Base-by-base conservation (phyloP, 192 early-diverging fungal genomes). In the Funneliformis mosseae region DNA sequence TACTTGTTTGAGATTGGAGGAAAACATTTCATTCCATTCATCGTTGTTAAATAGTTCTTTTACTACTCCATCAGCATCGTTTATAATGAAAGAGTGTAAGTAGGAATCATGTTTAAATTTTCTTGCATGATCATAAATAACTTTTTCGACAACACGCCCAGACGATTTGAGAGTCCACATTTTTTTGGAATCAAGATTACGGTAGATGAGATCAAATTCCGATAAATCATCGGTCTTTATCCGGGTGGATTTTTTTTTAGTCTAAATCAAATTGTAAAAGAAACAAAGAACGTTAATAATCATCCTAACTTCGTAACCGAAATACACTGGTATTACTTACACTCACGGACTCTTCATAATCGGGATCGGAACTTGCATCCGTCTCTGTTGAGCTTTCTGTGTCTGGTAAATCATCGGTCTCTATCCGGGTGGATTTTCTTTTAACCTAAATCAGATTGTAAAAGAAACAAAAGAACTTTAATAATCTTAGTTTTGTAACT, bases 1-100 rank as follows among this genome's bases (percentile, higher is more conserved):
- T 60, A 60, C 46, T n/a, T 33, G 11, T 43, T 75, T 75, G 9
- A 39, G 7, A 43, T 75, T 75, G 25, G 55, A 11, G 33, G 3
- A 59, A 50, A 75, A 38, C 25, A 75, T 75, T 75, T 75, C 74
- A 14, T 75, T 75, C 27, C 74, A 75, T 55, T 72, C 11, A 23
- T 73, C 42, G 0, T 46, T 73, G 9, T 23, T 23, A 45, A 73
- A 73, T 43, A 72, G 23, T 16, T 39, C 10, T 25, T 39, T 25
- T 38, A n/a, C 21, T 12, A 18, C 21, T 46, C 12, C 12, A 60
- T 76, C 55, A 61, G 16, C 74, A 25, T 60, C 74, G 48, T 75
- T 75, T 42, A 75, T 75, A 28, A 75, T 33, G 23, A 75, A 75
- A 75, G 74, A 75, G 42, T 75, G 46, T 43, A 75, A 33, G 28